These are phyloP conservation scores for Tausonia pullulans DNA, from an alignment of 1,284 basidiomycete genomes.

Conservation along the genomic window DNA sequence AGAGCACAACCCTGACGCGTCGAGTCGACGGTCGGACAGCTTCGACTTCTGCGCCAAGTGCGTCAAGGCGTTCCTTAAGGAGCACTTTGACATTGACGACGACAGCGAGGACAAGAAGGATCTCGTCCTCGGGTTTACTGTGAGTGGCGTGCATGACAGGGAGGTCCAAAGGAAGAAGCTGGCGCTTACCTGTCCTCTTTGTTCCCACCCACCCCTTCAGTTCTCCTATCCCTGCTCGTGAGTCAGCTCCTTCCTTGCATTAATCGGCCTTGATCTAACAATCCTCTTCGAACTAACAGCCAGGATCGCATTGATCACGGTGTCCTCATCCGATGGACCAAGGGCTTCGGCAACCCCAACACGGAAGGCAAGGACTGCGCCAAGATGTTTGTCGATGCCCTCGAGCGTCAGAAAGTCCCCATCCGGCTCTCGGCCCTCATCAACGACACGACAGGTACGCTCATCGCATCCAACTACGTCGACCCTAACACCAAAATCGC, in stretches of 20 bases:
- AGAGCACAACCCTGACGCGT: not conserved
- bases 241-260: constrained; percentile 29
- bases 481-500: constrained; percentile 83
- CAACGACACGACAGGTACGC: constrained; percentile 94
- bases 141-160: constrained; percentile 35
- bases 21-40: constrained; percentile 20
- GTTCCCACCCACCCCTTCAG: constrained; percentile 33
- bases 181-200: constrained; percentile 10
- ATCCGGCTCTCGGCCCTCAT: constrained; percentile 74
- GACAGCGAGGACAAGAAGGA: constrained; percentile 45
- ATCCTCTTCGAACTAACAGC: constrained; percentile 34
- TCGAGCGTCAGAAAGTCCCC: constrained; percentile 47
- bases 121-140: constrained; percentile 85
- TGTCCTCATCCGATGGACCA: constrained; percentile 93
- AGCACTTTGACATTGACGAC: constrained; percentile 49
- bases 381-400: constrained; percentile 75
- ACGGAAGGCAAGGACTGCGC: constrained; percentile 90
- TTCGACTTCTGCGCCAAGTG: constrained; percentile 98
- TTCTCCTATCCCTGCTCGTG: constrained; percentile 88
- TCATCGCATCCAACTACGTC: constrained; percentile 95
- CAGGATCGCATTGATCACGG: constrained; percentile 93
- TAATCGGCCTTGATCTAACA: not conserved
- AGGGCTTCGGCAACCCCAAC: constrained; percentile 87
- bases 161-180: no score
- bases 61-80: constrained; percentile 72